phyloP scores from a whole-genome alignment of 805 yeast species.

The Allodekkera sacchari region DNA sequence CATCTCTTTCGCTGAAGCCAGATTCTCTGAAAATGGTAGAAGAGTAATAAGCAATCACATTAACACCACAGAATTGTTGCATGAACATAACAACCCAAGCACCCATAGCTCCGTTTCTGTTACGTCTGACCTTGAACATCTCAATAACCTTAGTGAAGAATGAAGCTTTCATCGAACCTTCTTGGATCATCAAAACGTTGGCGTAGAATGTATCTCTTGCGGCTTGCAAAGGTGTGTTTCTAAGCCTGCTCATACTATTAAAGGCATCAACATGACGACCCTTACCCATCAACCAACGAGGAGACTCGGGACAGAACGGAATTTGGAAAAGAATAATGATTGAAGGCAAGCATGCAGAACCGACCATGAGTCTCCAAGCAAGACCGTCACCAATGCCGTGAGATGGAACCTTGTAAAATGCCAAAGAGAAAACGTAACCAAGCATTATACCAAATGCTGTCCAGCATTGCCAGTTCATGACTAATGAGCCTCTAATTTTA shows the following conservation, averaged over 20 bases:
- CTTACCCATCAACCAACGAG: constrained; percentile 73
- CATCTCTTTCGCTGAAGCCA: constrained; percentile 51
- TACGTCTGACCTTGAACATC: constrained; percentile 66
- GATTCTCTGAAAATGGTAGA: constrained; percentile 66
- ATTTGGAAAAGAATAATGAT: constrained; percentile 49
- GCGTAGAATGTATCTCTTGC: constrained; percentile 69
- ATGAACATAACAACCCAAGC: constrained; percentile 78
- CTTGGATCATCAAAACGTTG: constrained; percentile 55
- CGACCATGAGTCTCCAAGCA: constrained; percentile 67
- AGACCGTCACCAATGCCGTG: constrained; percentile 41
- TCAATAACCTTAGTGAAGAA: constrained; percentile 41
- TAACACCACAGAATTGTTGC: constrained; percentile 90
- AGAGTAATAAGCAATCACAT: constrained; percentile 81
- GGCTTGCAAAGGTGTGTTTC: constrained; percentile 48
- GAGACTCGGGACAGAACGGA: constrained; percentile 66
- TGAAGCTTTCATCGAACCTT: constrained; percentile 41
- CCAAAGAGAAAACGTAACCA: constrained; percentile 59
- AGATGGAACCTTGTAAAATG: constrained; percentile 47
- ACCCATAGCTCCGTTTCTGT: constrained; percentile 74
- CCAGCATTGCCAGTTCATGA: constrained; percentile 70
- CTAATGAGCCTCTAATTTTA: constrained; percentile 55
- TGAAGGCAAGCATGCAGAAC: constrained; percentile 62
- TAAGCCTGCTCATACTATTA: constrained; percentile 38
- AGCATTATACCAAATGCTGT: constrained; percentile 70
- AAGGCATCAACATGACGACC: constrained; percentile 53